These are phyloP conservation scores for Hypericum perforatum DNA, from an alignment of 345 rosid species.

Conservation along the genomic window DNA sequence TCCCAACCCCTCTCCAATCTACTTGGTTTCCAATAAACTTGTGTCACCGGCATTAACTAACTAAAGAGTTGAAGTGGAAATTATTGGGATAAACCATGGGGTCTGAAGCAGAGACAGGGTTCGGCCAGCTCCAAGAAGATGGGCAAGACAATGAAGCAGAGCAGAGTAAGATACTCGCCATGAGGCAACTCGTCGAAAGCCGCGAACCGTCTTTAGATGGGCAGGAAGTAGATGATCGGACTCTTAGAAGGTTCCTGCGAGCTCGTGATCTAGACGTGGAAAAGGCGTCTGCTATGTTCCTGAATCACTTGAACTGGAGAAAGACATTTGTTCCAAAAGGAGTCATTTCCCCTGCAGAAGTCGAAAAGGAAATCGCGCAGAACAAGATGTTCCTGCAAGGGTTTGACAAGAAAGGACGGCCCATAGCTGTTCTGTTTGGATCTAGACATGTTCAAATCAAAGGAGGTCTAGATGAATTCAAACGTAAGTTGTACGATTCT, in stretches of 20 bases:
- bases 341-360: slow-evolving; percentile 18
- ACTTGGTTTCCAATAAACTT: no score
- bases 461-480: slow-evolving; percentile 30
- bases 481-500: slow-evolving; percentile 19
- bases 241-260: slow-evolving; percentile 35
- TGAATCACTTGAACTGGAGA: slow-evolving; percentile 40
- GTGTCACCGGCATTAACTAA: no score
- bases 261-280: slow-evolving; percentile 34
- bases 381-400: slow-evolving; percentile 45
- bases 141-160: no score
- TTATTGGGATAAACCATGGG: no score
- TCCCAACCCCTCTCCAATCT: no score
- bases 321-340: slow-evolving; percentile 28
- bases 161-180: no score
- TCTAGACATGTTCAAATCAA: slow-evolving; percentile 31
- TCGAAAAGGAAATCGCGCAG: slow-evolving; percentile 26
- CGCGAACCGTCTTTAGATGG: background rate
- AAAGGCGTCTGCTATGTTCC: slow-evolving; percentile 33
- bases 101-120: no score
- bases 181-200: no score
- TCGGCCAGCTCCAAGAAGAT: no score
- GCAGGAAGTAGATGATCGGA: slow-evolving; percentile 37
- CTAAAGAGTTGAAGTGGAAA: no score
- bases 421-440: slow-evolving; percentile 19
- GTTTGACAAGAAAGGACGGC: slow-evolving; percentile 32